Percentiles rank a stretch among this genome's conserved stretches.
phyloP scores from a whole-genome alignment of 75 land plant genomes.

The Picea glauca region DNA sequence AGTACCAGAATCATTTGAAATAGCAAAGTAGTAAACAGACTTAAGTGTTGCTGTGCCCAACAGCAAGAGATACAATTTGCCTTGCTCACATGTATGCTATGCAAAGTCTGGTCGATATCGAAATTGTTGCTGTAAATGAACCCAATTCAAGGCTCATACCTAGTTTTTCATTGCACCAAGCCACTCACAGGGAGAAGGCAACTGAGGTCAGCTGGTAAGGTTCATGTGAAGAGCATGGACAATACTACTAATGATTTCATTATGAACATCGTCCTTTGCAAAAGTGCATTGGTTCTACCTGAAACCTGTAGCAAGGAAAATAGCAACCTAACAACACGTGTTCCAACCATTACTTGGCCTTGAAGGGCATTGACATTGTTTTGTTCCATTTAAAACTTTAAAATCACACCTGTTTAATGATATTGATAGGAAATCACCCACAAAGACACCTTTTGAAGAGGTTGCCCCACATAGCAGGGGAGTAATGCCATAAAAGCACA shows the following conservation, averaged over 20 bases:
- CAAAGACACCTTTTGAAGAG: constrained; percentile 91
- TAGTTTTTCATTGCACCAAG: constrained; percentile 37
- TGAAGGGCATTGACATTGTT: constrained; percentile 84
- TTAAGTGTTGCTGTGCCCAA: not conserved
- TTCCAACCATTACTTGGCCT: constrained; percentile 94
- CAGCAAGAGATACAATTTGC: no score
- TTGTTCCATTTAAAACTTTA: constrained; percentile 94
- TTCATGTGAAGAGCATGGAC: constrained; percentile 73
- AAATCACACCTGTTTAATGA: constrained; percentile 98
- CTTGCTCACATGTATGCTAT: no score
- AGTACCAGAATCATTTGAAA: no score
- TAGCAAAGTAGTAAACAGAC: no score
- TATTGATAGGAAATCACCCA: constrained; percentile 95
- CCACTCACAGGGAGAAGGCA: constrained; percentile 92
- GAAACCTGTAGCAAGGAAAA: no score
- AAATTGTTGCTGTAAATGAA: not conserved
- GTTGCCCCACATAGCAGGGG: constrained; percentile 88
- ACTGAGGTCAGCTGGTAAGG: constrained; percentile 91
- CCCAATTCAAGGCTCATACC: constrained; percentile 37
- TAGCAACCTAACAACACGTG: no score
- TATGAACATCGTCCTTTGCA: no score
- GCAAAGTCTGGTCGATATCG: no score
- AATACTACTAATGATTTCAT: constrained; percentile 38
- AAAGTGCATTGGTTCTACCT: no score
- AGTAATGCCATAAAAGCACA: constrained; percentile 91